phyloP scores from a whole-genome alignment of 129 eudicot species.

The Saposhnikovia divaricata region DNA sequence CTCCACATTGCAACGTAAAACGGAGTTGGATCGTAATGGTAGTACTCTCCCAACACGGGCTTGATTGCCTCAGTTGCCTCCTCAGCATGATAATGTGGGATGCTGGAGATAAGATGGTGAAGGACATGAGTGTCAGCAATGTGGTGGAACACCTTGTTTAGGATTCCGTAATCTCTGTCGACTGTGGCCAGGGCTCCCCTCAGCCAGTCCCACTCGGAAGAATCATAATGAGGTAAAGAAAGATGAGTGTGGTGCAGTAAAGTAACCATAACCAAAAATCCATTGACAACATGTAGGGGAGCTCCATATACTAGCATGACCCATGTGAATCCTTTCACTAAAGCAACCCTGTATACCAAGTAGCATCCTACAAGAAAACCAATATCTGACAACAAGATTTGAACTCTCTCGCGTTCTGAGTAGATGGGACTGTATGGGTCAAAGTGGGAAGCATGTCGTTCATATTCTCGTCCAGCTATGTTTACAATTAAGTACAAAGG shows the following conservation, averaged over 20 bases:
- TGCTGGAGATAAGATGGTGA: conserved; percentile 34
- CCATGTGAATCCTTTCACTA: conserved; percentile 18
- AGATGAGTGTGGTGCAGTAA: conserved; percentile 27
- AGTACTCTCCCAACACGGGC: conserved; percentile 30
- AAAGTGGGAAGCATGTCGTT: conserved; percentile 24
- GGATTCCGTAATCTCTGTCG: conserved; percentile 30
- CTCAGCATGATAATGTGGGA: conserved; percentile 31
- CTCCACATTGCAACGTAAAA: conserved; percentile 30
- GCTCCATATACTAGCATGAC: conserved; percentile 20
- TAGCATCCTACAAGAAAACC: conserved; percentile 20
- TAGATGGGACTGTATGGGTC: conserved; percentile 34
- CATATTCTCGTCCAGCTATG: conserved; percentile 21
- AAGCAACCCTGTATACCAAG: conserved; percentile 2
- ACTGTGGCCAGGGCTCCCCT: conserved; percentile 33
- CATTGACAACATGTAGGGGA: conserved; percentile 13
- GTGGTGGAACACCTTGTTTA: conserved; percentile 21
- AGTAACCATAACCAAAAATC: conserved; percentile 13
- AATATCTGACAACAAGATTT: conserved; percentile 19
- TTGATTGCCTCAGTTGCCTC: conserved; percentile 34
- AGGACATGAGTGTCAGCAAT: conserved; percentile 26
- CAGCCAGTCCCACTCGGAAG: conserved; percentile 37
- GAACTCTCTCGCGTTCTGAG: conserved; percentile 28
- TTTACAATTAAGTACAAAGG: conserved; percentile 26
- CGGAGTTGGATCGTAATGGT: conserved; percentile 26
- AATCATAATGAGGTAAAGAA: conserved; percentile 26